phyloP scores from a whole-genome alignment of 164 flowering plant genomes.

The Tetracentron sinense region DNA sequence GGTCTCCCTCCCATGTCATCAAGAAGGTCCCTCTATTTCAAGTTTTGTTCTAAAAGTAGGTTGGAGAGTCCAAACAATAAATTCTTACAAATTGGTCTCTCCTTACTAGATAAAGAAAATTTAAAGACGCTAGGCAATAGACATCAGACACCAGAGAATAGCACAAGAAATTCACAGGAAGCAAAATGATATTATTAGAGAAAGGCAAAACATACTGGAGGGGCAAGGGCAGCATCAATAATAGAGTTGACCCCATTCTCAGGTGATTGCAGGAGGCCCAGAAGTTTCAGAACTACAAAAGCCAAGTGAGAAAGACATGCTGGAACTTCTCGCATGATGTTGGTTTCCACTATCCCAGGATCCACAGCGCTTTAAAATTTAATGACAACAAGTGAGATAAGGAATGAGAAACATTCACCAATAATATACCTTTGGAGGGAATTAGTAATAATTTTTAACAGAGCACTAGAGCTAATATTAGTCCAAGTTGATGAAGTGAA shows the following conservation, averaged over 20 bases:
- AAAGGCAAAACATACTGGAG: conserved; percentile 51
- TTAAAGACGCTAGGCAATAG: background rate
- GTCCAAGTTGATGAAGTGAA: background rate
- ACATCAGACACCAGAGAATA: background rate
- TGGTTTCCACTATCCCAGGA: conserved; percentile 79
- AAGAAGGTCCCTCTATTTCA: too few relatives aligned
- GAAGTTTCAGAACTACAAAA: conserved; percentile 35
- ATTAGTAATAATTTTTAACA: background rate
- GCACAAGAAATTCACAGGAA: background rate
- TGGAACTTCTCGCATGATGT: conserved; percentile 86
- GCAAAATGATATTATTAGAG: background rate
- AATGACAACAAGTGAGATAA: background rate
- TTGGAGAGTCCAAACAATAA: background rate
- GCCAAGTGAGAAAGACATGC: conserved; percentile 41
- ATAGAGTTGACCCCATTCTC: conserved; percentile 54
- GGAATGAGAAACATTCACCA: background rate
- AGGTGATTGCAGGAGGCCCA: conserved; percentile 68
- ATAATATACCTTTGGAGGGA: background rate
- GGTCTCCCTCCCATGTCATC: too few relatives aligned
- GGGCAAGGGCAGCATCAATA: conserved; percentile 87
- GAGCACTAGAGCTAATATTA: too few relatives aligned
- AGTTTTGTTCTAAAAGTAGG: background rate
- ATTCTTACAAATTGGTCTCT: background rate
- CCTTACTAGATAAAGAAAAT: background rate
- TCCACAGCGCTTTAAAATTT: conserved; percentile 64